Evolutionary conservation across 2,329 filamentous ascomycete species (phyloP).

Genomic region (Huntiella moniliformis): DNA sequence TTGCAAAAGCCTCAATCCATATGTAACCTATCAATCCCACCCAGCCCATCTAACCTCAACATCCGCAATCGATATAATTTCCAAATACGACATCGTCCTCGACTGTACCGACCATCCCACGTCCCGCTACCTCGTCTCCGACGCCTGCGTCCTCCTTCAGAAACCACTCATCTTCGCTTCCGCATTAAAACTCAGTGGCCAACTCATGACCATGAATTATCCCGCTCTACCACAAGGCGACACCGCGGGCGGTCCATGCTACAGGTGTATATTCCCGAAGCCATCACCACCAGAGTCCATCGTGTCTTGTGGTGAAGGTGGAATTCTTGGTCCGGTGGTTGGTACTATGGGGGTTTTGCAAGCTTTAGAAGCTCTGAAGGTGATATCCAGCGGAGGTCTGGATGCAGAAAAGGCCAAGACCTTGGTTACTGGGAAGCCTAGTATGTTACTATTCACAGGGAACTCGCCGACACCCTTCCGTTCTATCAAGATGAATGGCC

Average conservation of each 20-base stretch:
- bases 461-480: constrained; percentile 39
- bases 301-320: constrained; percentile 76
- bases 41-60: constrained; percentile 45
- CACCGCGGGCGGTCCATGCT: constrained; percentile 57
- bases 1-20: constrained; percentile 47
- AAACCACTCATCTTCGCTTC: constrained; percentile 80
- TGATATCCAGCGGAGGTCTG: constrained; percentile 33
- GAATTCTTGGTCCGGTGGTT: constrained; percentile 80
- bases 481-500: constrained; percentile 51
- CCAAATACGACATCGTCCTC: constrained; percentile 62
- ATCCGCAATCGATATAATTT: constrained; percentile 48
- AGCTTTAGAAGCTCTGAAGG: constrained; percentile 71
- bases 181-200: constrained; percentile 72
- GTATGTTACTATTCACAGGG: constrained; percentile 31
- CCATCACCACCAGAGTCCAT: constrained; percentile 73
- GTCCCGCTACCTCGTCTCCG: constrained; percentile 80
- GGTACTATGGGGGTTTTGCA: constrained; percentile 86
- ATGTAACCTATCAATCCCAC: constrained; percentile 45
- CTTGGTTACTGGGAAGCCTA: constrained; percentile 9
- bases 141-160: constrained; percentile 60
- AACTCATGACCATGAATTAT: constrained; percentile 73
- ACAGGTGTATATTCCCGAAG: constrained; percentile 77
- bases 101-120: constrained; percentile 93
- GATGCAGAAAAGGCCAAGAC: neutral
- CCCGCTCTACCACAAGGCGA: constrained; percentile 44